Evolutionary conservation across 1,284 basidiomycete genomes (phyloP).

Genomic region (Pseudozyma sp.): DNA sequence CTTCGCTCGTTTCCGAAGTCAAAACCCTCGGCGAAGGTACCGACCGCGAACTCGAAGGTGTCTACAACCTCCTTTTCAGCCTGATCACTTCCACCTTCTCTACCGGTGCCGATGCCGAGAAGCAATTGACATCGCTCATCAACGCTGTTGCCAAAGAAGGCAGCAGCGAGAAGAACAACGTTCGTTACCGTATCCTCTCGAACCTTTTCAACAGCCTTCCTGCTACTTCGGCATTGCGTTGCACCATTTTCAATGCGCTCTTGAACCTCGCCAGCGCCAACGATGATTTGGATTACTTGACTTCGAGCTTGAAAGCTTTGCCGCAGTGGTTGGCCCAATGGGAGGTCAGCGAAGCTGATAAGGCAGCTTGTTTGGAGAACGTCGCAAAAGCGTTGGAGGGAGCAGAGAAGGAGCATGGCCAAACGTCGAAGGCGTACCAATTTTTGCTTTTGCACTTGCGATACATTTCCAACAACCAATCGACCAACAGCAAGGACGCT

Average conservation of each 20-base stretch:
- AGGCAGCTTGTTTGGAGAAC: constrained; percentile 51
- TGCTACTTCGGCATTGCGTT: constrained; percentile 51
- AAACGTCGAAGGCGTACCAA: constrained; percentile 57
- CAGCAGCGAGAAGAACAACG: constrained; percentile 46
- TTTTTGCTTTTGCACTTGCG: constrained; percentile 62
- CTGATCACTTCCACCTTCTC: constrained; percentile 44
- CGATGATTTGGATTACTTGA: constrained; percentile 65
- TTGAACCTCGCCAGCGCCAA: constrained; percentile 58
- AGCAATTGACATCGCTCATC: constrained; percentile 42
- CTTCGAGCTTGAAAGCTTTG: constrained; percentile 50
- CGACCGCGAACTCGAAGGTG: constrained; percentile 66
- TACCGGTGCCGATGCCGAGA: constrained; percentile 2
- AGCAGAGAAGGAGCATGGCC: constrained; percentile 53
- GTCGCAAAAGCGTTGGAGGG: constrained; percentile 58
- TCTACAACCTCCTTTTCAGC: constrained; percentile 62
- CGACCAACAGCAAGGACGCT: constrained; percentile 23
- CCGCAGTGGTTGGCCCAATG: constrained; percentile 65
- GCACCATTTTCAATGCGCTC: constrained; percentile 55
- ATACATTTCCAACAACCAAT: constrained; percentile 52
- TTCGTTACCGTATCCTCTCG: constrained; percentile 58
- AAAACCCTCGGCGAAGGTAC: constrained; percentile 56
- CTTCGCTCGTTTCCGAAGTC: constrained; percentile 51
- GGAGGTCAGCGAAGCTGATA: constrained; percentile 51
- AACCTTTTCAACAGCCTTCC: constrained; percentile 67
- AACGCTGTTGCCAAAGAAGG: constrained; percentile 30